These are phyloP conservation scores for Neckera pumila DNA, from an alignment of 225 moss, liverwort and hornwort genomes.

Conservation along the genomic window DNA sequence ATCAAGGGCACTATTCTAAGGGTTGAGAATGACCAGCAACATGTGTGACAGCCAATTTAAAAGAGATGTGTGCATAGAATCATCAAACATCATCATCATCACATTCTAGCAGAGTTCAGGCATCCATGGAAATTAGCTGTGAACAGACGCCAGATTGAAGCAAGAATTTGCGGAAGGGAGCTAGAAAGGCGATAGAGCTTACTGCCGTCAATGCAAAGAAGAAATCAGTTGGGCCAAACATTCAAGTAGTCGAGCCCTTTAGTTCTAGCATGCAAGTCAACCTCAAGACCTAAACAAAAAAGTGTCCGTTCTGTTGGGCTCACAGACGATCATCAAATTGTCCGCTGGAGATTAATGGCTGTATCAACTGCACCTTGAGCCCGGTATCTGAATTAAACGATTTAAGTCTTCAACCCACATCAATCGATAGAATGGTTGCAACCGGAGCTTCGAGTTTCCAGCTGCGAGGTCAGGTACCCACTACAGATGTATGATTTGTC, in stretches of 20 bases:
- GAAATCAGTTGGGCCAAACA: not conserved
- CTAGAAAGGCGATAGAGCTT: not conserved
- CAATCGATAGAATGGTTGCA: not conserved
- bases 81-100: not conserved
- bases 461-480: not conserved
- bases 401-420: not conserved
- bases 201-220: not conserved
- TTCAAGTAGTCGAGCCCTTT: not conserved
- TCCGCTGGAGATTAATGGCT: not conserved
- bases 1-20: not conserved
- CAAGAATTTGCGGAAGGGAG: not conserved
- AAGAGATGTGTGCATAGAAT: not conserved
- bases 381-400: not conserved
- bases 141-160: not conserved
- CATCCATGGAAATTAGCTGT: not conserved
- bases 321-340: not conserved
- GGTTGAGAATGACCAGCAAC: not conserved
- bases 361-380: not conserved
- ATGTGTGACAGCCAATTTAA: not conserved
- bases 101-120: conserved; percentile 1
- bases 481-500: not conserved
- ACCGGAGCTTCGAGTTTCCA: not conserved
- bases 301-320: not conserved
- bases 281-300: conserved; percentile 13
- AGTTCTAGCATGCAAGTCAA: conserved; percentile 4